Conservation (phyloP, 306 rosid species). For the Casuarina equisetifolia region DNA sequence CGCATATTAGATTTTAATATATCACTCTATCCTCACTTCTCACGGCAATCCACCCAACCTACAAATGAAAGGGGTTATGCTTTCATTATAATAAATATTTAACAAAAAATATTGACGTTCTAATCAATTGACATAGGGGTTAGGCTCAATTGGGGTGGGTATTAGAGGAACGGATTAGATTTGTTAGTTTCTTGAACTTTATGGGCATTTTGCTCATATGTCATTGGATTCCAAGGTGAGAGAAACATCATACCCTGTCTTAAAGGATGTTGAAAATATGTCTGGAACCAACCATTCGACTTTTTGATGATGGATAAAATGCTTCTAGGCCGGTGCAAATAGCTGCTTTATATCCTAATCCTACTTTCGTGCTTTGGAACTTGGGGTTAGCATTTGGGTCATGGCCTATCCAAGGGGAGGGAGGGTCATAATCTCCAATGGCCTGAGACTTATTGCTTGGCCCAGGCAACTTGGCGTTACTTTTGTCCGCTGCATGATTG, state of each 20-base stretch:
- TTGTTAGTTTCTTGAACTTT: not conserved
- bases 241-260: too few relatives aligned
- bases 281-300: too few relatives aligned
- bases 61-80: too few relatives aligned
- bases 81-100: too few relatives aligned
- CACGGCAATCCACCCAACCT: too few relatives aligned
- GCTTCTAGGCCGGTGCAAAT: conserved; percentile 43
- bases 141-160: too few relatives aligned
- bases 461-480: conserved; percentile 19
- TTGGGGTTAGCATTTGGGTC: conserved; percentile 28
- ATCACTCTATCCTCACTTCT: too few relatives aligned
- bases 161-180: not conserved
- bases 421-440: conserved; percentile 33
- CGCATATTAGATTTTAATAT: too few relatives aligned
- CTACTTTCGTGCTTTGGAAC: conserved; percentile 16
- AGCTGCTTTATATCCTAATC: conserved; percentile 13
- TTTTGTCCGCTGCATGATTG: conserved; percentile 5
- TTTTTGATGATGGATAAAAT: not conserved
- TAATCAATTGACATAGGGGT: too few relatives aligned
- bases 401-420: conserved; percentile 32
- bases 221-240: not conserved
- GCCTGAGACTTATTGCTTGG: conserved; percentile 20
- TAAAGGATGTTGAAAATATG: not conserved
- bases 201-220: not conserved
- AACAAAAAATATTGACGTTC: too few relatives aligned